Evolutionary conservation across 345 rosid species (phyloP).

Genomic region (Cardamine chenopodiifolia): DNA sequence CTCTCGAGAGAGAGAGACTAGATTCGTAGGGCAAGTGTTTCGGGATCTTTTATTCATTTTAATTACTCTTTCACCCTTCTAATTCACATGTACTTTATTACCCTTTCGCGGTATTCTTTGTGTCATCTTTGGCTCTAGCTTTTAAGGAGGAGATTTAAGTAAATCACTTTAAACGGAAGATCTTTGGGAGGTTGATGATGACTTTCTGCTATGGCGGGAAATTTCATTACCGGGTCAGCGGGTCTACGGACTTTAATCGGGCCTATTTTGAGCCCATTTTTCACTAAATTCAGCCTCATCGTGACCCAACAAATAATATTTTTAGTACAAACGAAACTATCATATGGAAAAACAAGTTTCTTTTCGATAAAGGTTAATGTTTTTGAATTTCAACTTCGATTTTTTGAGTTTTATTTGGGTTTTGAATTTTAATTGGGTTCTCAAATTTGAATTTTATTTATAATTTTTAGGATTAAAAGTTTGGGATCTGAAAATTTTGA

Average conservation of each 20-base stretch:
- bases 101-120: not conserved
- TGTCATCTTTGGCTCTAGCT: not conserved
- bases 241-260: constrained; percentile 10
- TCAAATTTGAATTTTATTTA: too few species aligned
- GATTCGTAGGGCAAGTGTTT: constrained; percentile 38
- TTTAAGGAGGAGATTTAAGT: not conserved
- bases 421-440: too few species aligned
- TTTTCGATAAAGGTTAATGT: too few species aligned
- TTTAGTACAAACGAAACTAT: not conserved
- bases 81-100: not conserved
- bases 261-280: constrained; percentile 12
- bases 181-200: constrained; percentile 32
- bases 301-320: not conserved
- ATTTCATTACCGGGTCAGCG: not conserved
- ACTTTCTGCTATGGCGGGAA: constrained; percentile 40
- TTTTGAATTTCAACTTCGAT: too few species aligned
- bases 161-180: constrained; percentile 30
- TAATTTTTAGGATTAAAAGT: too few species aligned
- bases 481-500: too few species aligned
- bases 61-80: constrained; percentile 35
- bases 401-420: too few species aligned
- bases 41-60: constrained; percentile 13
- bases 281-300: not conserved
- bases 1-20: not conserved
- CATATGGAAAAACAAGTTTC: too few species aligned